A percentile compares a stretch with the other conserved stretches of the same genome.
Evolutionary conservation across 345 rosid species (phyloP).

Genomic region (Hypericum androsaemum): DNA sequence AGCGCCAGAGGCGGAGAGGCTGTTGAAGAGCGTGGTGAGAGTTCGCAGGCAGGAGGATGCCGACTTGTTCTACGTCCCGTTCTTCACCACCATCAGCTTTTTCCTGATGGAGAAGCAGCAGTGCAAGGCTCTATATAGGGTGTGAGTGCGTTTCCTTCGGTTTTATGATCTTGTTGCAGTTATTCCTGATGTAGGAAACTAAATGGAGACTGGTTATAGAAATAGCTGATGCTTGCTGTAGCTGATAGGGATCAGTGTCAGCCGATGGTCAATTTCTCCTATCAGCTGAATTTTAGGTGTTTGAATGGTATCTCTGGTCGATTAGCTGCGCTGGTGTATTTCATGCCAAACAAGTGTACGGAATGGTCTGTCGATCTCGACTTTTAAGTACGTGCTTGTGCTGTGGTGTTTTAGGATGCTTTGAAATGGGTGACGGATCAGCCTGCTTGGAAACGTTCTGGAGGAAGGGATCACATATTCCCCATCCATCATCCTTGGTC

Average conservation of each 20-base stretch:
- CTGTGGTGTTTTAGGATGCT: conserved; percentile 47
- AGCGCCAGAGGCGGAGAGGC: conserved; percentile 66
- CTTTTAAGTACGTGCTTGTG: conserved; percentile 1
- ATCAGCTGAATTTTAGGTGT: no score
- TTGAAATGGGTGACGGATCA: conserved; percentile 95
- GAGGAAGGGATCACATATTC: conserved; percentile 90
- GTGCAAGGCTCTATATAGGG: conserved; percentile 99
- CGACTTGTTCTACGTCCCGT: conserved; percentile 73
- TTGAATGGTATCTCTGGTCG: no score
- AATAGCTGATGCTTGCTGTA: no score
- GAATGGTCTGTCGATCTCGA: neutral
- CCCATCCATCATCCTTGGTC: conserved; percentile 99
- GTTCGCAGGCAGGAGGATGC: conserved; percentile 77
- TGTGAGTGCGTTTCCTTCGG: conserved; percentile 69
- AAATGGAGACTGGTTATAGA: no score
- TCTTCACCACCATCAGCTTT: conserved; percentile 86
- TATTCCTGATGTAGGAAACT: neutral
- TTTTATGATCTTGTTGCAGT: neutral
- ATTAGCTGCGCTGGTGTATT: no score
- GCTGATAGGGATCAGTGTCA: no score
- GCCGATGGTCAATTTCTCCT: no score
- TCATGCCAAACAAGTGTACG: no score
- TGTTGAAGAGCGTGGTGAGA: conserved; percentile 68
- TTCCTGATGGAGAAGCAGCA: conserved; percentile 90
- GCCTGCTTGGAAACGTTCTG: conserved; percentile 91